These are phyloP conservation scores for Simmondsia chinensis DNA, from an alignment of 148 eudicot genomes.

Conservation along the genomic window DNA sequence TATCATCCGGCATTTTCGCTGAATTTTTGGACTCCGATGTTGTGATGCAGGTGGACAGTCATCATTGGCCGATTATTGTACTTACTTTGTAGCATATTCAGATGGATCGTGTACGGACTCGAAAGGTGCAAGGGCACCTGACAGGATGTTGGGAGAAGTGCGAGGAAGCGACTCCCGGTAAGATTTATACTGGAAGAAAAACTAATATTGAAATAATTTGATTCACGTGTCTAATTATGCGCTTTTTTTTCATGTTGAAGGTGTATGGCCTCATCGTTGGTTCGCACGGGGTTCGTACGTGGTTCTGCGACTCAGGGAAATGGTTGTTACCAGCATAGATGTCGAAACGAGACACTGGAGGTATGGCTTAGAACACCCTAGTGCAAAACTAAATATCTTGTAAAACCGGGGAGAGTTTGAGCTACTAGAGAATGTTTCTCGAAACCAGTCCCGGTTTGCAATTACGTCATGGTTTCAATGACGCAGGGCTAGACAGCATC, in stretches of 20 bases:
- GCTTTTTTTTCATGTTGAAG: slow-evolving; percentile 29
- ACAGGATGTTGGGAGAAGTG: slow-evolving; percentile 93
- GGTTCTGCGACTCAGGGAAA: slow-evolving; percentile 91
- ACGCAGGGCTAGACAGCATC: too few relatives aligned
- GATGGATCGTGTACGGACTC: slow-evolving; percentile 95
- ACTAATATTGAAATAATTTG: too few relatives aligned
- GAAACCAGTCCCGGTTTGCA: too few relatives aligned
- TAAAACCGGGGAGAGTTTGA: too few relatives aligned
- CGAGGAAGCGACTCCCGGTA: slow-evolving; percentile 91
- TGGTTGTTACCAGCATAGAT: slow-evolving; percentile 95
- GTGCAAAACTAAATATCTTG: too few relatives aligned
- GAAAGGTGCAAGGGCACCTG: slow-evolving; percentile 91
- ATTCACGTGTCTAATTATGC: too few relatives aligned
- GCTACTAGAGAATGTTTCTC: too few relatives aligned
- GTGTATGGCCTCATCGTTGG: slow-evolving; percentile 95
- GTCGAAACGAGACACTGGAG: slow-evolving; percentile 69
- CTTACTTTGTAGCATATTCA: slow-evolving; percentile 94
- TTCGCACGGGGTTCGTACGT: slow-evolving; percentile 92
- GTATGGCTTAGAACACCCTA: slow-evolving; percentile 40
- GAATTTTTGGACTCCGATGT: slow-evolving; percentile 10
- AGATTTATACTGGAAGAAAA: too few relatives aligned
- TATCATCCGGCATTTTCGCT: too few relatives aligned
- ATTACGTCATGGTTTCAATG: too few relatives aligned
- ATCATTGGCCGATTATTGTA: slow-evolving; percentile 95
- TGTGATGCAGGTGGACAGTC: slow-evolving; percentile 98